Conservation (phyloP, 495 filamentous ascomycete species). For the Emericellopsis terricola region DNA sequence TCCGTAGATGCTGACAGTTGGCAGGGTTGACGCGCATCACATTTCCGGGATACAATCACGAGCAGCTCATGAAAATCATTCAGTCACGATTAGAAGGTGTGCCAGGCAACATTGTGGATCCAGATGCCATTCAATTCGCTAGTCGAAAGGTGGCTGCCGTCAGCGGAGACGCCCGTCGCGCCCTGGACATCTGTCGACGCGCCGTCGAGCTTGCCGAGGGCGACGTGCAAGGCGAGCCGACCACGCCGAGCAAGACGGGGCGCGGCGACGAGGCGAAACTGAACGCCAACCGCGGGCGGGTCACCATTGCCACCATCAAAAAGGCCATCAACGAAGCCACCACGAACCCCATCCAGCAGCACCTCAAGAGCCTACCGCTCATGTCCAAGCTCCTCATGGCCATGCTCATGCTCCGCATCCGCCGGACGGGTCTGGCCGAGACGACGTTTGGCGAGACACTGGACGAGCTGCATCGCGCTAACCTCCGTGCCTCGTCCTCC, state of each 20-base stretch:
- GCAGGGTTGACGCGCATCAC: constrained; percentile 69
- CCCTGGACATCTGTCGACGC: constrained; percentile 86
- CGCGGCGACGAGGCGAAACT: constrained; percentile 6
- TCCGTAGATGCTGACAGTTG: constrained; percentile 1
- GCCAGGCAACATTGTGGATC: constrained; percentile 74
- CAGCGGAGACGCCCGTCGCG: constrained; percentile 80
- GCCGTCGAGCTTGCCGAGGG: constrained; percentile 92
- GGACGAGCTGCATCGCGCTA: constrained; percentile 59
- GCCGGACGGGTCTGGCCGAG: constrained; percentile 71
- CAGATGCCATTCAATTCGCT: constrained; percentile 92
- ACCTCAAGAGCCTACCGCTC: constrained; percentile 63
- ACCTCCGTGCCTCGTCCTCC: neutral
- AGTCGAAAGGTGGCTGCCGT: constrained; percentile 93
- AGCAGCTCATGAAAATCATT: constrained; percentile 96
- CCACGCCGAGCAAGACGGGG: constrained; percentile 21
- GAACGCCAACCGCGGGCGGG: constrained; percentile 14
- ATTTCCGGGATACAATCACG: constrained; percentile 93
- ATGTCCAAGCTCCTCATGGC: constrained; percentile 71
- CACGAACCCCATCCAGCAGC: constrained; percentile 76
- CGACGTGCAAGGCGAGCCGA: constrained; percentile 21
- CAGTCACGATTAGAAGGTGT: constrained; percentile 74
- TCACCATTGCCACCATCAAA: constrained; percentile 43
- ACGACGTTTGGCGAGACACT: constrained; percentile 78
- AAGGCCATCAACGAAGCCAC: constrained; percentile 93
- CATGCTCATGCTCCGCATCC: constrained; percentile 57